Base-by-base conservation (phyloP, 1,284 basidiomycete species). In the Xerocomus minutiporus region DNA sequence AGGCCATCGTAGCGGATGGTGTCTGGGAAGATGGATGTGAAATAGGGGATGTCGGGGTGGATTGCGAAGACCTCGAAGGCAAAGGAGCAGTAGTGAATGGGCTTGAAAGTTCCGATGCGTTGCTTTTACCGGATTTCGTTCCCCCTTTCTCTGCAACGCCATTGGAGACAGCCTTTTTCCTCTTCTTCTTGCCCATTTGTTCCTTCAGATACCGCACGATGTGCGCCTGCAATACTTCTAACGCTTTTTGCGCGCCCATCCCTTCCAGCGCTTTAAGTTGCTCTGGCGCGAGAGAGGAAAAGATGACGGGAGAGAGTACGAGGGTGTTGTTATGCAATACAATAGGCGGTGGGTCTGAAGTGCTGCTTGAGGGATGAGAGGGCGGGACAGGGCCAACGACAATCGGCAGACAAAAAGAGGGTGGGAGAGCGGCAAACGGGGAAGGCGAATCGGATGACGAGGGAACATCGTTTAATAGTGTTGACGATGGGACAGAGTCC, bases 121-220 rank as follows among this genome's bases (percentile, higher is more conserved):
- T 56, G 20, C 50, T 43, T 44, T 51, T 56, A 23, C 26, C 23
- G 0, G 42, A 0, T 38, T 62, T 63, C 34, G 42, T 56, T 41
- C 41, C 52, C 20, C 20, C 57, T 48, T 57, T 60, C 48, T 63
- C 59, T 25, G 50, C 35, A 23, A 9, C 15, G 3, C 49, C 38
- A 12, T 47, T 25, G 1, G 42, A 20, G 40, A 11, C n/a, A 9
- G 47, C 36, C 38, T 66, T 66, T 54, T 69, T 68, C 47, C 67
- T 65, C 55, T 67, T 69, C 50, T 69, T 68, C 54, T 65, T 67
- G 17, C 64, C 64, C 54, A 83, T 81, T 58, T 84, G 81, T 70
- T 93, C 90, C 72, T 94, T 94, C 63, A 94, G 74, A 57, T 86
- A 90, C 46, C 85, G 80, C 35, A 93, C 89, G 64, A 95, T 89